phyloP scores from a whole-genome alignment of 305 asterid species.

The Euphrasia arctica region DNA sequence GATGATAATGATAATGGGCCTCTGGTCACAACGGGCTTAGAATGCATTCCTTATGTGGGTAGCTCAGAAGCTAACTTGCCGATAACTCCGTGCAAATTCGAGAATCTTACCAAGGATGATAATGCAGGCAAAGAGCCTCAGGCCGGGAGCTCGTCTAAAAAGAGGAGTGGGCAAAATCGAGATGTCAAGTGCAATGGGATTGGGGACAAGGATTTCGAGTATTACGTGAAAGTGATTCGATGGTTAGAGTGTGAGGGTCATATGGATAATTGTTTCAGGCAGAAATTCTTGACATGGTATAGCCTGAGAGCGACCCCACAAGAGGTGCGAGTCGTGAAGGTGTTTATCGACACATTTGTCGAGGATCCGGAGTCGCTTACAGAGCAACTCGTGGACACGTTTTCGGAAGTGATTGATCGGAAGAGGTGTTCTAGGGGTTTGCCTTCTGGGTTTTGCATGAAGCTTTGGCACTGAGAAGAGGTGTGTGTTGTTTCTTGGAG shows the following conservation, averaged over 20 bases:
- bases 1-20: slow-evolving; percentile 39
- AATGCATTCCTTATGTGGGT: slow-evolving; percentile 43
- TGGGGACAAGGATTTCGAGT: slow-evolving; percentile 65
- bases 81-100: slow-evolving; percentile 69
- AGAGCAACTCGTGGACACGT: slow-evolving; percentile 66
- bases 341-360: slow-evolving; percentile 57
- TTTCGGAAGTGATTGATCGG: slow-evolving; percentile 38
- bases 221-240: slow-evolving; percentile 63
- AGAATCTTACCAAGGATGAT: slow-evolving; percentile 42
- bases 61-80: slow-evolving; percentile 49
- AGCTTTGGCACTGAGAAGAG: slow-evolving; percentile 68
- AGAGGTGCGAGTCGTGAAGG: slow-evolving; percentile 59
- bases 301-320: slow-evolving; percentile 69
- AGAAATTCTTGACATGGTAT: slow-evolving; percentile 86
- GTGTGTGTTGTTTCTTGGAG: not conserved
- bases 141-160: slow-evolving; percentile 67
- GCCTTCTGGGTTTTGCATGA: slow-evolving; percentile 60
- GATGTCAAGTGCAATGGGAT: slow-evolving; percentile 39
- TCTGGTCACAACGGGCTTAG: slow-evolving; percentile 37
- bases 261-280: slow-evolving; percentile 54
- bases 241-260: slow-evolving; percentile 75
- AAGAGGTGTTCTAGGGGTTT: slow-evolving; percentile 38
- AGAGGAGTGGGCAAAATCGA: slow-evolving; percentile 42
- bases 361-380: slow-evolving; percentile 76
- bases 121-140: slow-evolving; percentile 46